Base-by-base conservation (phyloP, 2,329 filamentous ascomycete species). In the Penicillium digitatum region DNA sequence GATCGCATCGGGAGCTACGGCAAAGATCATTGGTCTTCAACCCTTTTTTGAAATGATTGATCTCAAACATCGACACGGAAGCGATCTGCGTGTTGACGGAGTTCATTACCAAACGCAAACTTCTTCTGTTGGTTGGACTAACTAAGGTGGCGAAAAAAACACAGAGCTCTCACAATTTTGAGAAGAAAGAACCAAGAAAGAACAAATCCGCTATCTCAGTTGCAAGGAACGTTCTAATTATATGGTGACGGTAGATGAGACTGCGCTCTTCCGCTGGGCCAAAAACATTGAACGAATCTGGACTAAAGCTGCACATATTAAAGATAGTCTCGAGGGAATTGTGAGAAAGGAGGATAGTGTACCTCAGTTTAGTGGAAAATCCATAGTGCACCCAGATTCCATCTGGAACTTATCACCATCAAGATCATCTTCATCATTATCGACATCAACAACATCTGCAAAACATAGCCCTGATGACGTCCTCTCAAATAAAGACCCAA, bases 41-140 rank as follows among this genome's bases (percentile, higher is more conserved):
- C 95, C 95, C 69, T 95, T 94, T 60, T 78, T 86, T 1, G 84
- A 96, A 66, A 92, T 95, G 87, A 86, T 93, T 8, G 89, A 94
- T 69, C 76, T 86, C 44, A 92, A 95, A 71, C 91, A 96, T 69
- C 84, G 91, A 4, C 95, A 96, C 66, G 92, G 91, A 4, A 87
- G 86, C 51, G 95, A 94, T 62, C 73, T 96, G 48, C 85, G 56
- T 84, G 88, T 61, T 96, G 92, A 92, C 90, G 90, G 71, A 83
- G 82, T 57, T 78, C 84, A 1, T 79, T 88, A 27, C 93, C 90
- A 0, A 82, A 85, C 5, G 87, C 96, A 69, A 95, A 94, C 68
- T 96, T 92, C 79, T 96, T 96, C 71, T 93, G 91, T 74, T 96
- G 92, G 91, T 79, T 96, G 1, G 92, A 96, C 69, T n/a, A n/a